Percentiles rank a stretch among this genome's conserved stretches.
Evolutionary conservation across 257 asterid genomes (phyloP).

Genomic region (Handroanthus guayacan): DNA sequence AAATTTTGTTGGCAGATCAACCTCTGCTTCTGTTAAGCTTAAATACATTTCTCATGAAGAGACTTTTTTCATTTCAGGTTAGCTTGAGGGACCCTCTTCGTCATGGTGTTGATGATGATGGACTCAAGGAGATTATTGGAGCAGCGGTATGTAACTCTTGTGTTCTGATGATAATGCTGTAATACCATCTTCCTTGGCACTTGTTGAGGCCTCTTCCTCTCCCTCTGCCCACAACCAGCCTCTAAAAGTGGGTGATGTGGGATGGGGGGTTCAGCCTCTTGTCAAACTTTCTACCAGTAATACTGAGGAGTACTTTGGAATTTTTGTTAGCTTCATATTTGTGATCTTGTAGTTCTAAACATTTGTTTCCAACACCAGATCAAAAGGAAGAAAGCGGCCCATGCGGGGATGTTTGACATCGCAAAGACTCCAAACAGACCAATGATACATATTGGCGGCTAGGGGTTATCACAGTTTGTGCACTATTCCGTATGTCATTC

Average conservation of each 20-base stretch:
- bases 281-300: too few relatives aligned
- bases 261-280: too few relatives aligned
- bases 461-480: conserved; percentile 28
- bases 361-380: conserved; percentile 52
- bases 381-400: conserved; percentile 93
- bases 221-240: too few relatives aligned
- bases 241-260: too few relatives aligned
- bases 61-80: conserved; percentile 57
- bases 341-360: conserved; percentile 30
- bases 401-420: conserved; percentile 94
- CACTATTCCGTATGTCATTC: conserved; percentile 32
- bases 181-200: too few relatives aligned
- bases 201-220: too few relatives aligned
- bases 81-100: conserved; percentile 97
- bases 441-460: conserved; percentile 98
- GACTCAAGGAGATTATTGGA: conserved; percentile 77
- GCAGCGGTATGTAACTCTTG: conserved; percentile 65
- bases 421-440: conserved; percentile 98
- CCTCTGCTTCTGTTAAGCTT: conserved; percentile 15
- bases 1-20: conserved; percentile 10
- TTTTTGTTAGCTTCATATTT: too few relatives aligned
- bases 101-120: conserved; percentile 72
- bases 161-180: conserved; percentile 27
- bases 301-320: background rate
- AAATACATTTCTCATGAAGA: conserved; percentile 4